phyloP scores from a whole-genome alignment of 495 filamentous ascomycete genomes.

The Physcia stellaris region DNA sequence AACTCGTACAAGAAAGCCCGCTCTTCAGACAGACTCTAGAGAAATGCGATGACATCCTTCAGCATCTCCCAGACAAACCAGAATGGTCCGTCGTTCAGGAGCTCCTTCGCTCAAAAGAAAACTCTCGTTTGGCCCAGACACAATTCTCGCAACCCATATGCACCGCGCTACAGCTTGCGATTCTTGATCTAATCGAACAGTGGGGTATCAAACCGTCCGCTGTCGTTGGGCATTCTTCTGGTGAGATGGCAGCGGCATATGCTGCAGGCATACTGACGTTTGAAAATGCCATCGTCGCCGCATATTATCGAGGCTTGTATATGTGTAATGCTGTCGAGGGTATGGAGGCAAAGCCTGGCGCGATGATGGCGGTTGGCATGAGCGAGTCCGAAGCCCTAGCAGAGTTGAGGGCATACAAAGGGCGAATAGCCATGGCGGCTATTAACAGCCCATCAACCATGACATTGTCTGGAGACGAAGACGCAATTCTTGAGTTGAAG shows the following conservation, averaged over 20 bases:
- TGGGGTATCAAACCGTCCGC: conserved; percentile 24
- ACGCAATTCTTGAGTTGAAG: conserved; percentile 7
- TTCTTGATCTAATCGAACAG: conserved; percentile 22
- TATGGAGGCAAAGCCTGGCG: conserved; percentile 1
- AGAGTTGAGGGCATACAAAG: conserved; percentile 13
- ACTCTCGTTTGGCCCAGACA: neutral
- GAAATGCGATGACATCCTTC: conserved; percentile 13
- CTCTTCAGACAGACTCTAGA: conserved; percentile 15
- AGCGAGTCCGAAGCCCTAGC: conserved; percentile 1
- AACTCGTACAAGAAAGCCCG: conserved; percentile 16
- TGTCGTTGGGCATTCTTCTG: conserved; percentile 26
- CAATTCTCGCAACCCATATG: conserved; percentile 22
- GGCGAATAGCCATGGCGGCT: conserved; percentile 16
- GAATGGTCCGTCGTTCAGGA: conserved; percentile 22
- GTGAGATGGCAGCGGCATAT: conserved; percentile 31
- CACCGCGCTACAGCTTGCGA: conserved; percentile 24
- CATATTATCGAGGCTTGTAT: conserved; percentile 11
- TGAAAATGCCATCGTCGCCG: neutral
- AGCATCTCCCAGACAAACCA: conserved; percentile 15
- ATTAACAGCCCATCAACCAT: conserved; percentile 21
- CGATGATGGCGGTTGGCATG: conserved; percentile 8
- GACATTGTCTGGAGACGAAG: conserved; percentile 19
- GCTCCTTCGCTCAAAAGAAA: neutral
- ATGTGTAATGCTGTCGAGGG: conserved; percentile 1
- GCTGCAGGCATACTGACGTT: conserved; percentile 17